Percentiles rank a stretch among this genome's conserved stretches.
Evolutionary conservation across 1,284 basidiomycete genomes (phyloP).

Genomic region (Cutaneotrichosporon dermatis): DNA sequence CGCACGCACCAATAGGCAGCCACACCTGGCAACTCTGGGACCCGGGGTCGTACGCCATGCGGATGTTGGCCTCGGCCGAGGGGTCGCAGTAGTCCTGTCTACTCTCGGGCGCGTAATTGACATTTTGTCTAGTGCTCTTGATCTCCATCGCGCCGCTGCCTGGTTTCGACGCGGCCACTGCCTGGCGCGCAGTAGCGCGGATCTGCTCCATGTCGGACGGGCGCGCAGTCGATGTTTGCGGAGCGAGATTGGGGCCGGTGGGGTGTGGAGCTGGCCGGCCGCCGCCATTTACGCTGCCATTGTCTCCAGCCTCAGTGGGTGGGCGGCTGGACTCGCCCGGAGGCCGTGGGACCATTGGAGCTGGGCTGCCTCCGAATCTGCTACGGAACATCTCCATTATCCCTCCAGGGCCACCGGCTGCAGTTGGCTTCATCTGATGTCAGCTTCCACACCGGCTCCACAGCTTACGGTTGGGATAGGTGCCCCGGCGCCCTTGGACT

Average conservation of each 20-base stretch:
- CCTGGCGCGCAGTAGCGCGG: slow-evolving; percentile 56
- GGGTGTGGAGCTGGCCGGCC: too few species aligned
- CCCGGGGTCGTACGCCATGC: slow-evolving; percentile 16
- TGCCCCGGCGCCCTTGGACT: not conserved
- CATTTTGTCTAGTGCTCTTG: slow-evolving; percentile 61
- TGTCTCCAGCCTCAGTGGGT: not conserved
- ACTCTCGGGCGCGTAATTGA: slow-evolving; percentile 67
- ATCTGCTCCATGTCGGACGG: slow-evolving; percentile 31
- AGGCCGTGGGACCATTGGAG: too few species aligned
- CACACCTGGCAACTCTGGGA: slow-evolving; percentile 55
- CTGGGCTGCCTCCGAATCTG: too few species aligned
- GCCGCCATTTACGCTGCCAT: not conserved
- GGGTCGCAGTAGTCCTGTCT: slow-evolving; percentile 79
- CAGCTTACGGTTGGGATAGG: not conserved
- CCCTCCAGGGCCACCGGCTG: not conserved
- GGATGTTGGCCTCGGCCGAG: slow-evolving; percentile 64
- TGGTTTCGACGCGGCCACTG: slow-evolving; percentile 61
- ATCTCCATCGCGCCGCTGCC: slow-evolving; percentile 51
- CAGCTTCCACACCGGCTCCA: not conserved
- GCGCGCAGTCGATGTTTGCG: slow-evolving; percentile 10
- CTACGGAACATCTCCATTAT: not conserved
- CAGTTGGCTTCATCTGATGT: not conserved
- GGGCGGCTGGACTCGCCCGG: too few species aligned
- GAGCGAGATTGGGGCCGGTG: too few species aligned
- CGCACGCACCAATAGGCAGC: slow-evolving; percentile 59